These are phyloP conservation scores for Aspergillus sp. DNA, from an alignment of 2,329 filamentous ascomycete species.

Conservation along the genomic window DNA sequence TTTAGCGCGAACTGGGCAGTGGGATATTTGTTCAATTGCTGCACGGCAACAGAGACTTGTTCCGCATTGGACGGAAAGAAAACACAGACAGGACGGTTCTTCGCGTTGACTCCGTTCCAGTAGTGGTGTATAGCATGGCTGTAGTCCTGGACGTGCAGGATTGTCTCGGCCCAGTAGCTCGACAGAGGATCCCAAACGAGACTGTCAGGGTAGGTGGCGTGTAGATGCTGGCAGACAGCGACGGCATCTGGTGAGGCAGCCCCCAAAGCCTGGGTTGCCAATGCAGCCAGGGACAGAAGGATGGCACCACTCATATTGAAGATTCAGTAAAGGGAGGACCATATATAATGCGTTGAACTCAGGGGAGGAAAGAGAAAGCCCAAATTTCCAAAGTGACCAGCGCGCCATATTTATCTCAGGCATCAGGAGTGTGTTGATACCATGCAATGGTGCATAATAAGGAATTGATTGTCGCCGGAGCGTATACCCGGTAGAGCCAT, in stretches of 20 bases:
- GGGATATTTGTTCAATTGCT: slow-evolving; percentile 7
- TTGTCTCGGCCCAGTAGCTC: not conserved
- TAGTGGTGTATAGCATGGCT: slow-evolving; percentile 1
- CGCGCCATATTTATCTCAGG: no score
- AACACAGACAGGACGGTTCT: slow-evolving; percentile 9
- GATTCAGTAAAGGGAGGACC: not conserved
- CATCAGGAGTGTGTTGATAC: no score
- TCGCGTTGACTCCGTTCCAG: slow-evolving; percentile 13
- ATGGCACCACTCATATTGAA: not conserved
- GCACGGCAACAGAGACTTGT: slow-evolving; percentile 7
- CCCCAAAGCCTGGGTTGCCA: not conserved
- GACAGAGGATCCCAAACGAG: not conserved
- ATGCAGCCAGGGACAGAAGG: not conserved
- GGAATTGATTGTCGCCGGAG: not conserved
- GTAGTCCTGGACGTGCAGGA: not conserved
- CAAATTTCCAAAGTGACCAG: no score
- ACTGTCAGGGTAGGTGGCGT: not conserved
- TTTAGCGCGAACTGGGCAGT: slow-evolving; percentile 7
- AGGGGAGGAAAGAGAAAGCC: no score
- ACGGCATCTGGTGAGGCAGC: not conserved
- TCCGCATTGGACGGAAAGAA: slow-evolving; percentile 13
- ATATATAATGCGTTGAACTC: not conserved
- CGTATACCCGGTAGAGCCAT: not conserved
- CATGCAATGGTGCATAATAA: no score
- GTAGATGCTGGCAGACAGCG: not conserved